Conservation (phyloP, 2,329 filamentous ascomycete genomes). For the Lasiodiplodia hormozganensis region DNA sequence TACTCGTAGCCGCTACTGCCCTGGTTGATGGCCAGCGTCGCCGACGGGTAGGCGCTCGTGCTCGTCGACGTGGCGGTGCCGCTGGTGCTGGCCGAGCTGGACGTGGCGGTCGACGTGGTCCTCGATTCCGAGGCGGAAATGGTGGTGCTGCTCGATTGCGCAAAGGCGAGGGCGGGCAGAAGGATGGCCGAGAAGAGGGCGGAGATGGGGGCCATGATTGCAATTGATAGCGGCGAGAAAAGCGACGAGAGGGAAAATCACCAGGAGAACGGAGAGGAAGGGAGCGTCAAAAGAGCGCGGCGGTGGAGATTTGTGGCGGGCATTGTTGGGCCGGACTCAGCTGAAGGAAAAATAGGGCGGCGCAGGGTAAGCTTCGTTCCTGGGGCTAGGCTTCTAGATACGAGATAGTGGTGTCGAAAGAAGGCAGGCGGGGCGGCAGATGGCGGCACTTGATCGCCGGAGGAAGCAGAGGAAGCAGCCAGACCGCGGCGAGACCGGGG, state of each 20-base stretch:
- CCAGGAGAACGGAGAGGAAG: background rate
- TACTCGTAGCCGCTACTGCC: constrained; percentile 16
- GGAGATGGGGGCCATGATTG: constrained; percentile 5
- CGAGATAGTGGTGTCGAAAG: constrained; percentile 19
- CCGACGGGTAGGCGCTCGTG: background rate
- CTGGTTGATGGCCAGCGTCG: constrained; percentile 18
- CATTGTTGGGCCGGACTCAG: constrained; percentile 5
- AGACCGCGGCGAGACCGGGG: constrained; percentile 4
- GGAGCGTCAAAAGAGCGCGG: background rate
- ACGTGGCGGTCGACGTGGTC: background rate
- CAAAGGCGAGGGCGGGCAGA: constrained; percentile 9
- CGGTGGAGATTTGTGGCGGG: constrained; percentile 23
- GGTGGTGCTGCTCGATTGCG: background rate
- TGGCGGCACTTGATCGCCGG: constrained; percentile 9
- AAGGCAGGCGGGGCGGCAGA: background rate
- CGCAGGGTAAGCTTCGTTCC: background rate
- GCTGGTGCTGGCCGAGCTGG: background rate
- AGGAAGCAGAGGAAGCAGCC: background rate
- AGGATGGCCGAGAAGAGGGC: constrained; percentile 2
- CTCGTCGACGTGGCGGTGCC: background rate
- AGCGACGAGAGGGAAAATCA: background rate
- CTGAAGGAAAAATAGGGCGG: constrained; percentile 6
- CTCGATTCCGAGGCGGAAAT: background rate
- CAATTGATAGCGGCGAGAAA: background rate
- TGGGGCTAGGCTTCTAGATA: constrained; percentile 21